phyloP scores from a whole-genome alignment of 108 stramenopile genomes.

The Conticribra guillardii region DNA sequence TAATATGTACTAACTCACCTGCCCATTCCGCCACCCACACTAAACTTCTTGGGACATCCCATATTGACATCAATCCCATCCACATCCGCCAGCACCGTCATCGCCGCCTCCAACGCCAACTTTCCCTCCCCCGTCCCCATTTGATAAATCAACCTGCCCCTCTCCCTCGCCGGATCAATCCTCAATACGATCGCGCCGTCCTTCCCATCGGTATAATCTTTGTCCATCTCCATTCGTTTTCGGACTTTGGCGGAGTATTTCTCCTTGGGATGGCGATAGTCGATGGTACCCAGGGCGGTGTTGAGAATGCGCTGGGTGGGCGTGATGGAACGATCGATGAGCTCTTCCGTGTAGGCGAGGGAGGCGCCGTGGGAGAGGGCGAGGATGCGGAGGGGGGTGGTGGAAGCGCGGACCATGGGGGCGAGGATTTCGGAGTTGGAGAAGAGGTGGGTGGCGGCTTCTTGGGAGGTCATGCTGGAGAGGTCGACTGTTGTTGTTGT shows the following conservation, averaged over 20 bases:
- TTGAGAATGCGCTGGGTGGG: conserved; percentile 72
- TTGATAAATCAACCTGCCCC: conserved; percentile 87
- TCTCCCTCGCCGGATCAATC: conserved; percentile 76
- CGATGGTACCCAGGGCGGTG: conserved; percentile 76
- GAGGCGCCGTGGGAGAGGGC: conserved; percentile 92
- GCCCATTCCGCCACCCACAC: conserved; percentile 94
- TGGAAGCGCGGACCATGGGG: conserved; percentile 94
- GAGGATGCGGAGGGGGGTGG: conserved; percentile 88
- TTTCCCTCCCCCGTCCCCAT: conserved; percentile 91
- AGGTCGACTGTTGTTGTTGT: too few relatives aligned
- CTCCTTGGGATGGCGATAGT: conserved; percentile 74
- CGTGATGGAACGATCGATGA: conserved; percentile 88
- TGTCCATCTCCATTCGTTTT: conserved; percentile 49
- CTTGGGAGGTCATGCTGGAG: conserved; percentile 33
- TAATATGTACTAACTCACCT: too few relatives aligned
- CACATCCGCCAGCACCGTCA: conserved; percentile 80
- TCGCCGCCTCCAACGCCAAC: conserved; percentile 82
- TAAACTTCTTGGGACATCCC: conserved; percentile 98
- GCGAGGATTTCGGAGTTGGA: conserved; percentile 63
- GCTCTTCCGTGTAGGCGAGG: conserved; percentile 93
- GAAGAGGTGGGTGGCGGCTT: conserved; percentile 36
- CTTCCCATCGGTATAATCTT: conserved; percentile 43
- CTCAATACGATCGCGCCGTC: conserved; percentile 61
- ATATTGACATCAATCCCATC: conserved; percentile 95
- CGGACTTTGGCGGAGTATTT: conserved; percentile 60